Conservation (phyloP, 768 basidiomycete species). For the Suillus spraguei region DNA sequence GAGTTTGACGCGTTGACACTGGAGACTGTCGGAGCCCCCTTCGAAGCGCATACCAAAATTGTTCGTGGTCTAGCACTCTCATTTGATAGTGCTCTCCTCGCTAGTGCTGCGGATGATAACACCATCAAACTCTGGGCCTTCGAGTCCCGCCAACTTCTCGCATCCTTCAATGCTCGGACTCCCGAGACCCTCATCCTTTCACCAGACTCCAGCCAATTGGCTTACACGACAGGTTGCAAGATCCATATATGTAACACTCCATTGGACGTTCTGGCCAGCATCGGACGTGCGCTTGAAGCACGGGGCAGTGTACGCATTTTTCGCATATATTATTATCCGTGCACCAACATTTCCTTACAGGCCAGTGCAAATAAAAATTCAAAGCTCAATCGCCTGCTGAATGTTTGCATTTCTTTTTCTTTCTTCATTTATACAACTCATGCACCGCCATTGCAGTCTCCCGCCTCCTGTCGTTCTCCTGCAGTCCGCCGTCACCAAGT, state of each 20-base stretch:
- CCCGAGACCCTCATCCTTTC: not conserved
- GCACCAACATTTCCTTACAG: not conserved
- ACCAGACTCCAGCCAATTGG: not conserved
- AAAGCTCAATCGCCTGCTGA: not conserved
- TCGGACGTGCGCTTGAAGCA: not conserved
- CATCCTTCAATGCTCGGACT: not conserved
- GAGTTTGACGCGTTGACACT: not conserved
- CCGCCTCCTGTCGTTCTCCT: not conserved
- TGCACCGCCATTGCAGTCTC: not conserved
- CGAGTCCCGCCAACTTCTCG: not conserved
- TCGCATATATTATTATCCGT: not conserved
- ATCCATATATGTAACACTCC: not conserved
- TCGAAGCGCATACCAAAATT: not conserved
- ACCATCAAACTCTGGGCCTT: slow-evolving; percentile 2
- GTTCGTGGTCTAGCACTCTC: not conserved
- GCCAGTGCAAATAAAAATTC: not conserved
- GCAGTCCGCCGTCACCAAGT: not conserved
- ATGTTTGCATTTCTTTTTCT: not conserved
- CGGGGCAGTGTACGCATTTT: not conserved
- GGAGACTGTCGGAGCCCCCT: not conserved
- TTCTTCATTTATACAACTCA: not conserved
- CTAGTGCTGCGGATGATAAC: not conserved
- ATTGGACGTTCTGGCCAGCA: not conserved
- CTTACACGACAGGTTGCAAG: not conserved
- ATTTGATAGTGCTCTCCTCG: not conserved